phyloP scores from a whole-genome alignment of 1,139 yeast species.

The Saccharomyces hybrid region DNA sequence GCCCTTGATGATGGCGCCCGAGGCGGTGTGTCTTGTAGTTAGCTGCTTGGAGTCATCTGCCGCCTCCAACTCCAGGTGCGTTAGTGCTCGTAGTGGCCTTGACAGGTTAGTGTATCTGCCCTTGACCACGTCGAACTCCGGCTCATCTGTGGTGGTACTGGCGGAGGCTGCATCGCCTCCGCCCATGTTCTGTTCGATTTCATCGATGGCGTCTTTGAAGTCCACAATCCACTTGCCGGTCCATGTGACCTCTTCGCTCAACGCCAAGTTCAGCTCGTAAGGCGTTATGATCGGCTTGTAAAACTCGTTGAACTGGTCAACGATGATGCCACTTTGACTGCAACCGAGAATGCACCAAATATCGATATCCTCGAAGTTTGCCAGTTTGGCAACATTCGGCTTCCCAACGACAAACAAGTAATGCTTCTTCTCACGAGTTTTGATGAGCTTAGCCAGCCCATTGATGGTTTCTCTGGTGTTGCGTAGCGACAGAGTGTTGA shows the following conservation, averaged over 20 bases:
- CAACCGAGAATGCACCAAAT: conserved; percentile 94
- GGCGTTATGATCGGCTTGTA: conserved; percentile 92
- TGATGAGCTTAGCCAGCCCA: conserved; percentile 52
- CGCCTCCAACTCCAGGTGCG: conserved; percentile 52
- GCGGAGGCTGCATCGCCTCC: conserved; percentile 20
- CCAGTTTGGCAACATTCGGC: conserved; percentile 95
- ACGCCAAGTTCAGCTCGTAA: conserved; percentile 76
- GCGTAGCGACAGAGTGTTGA: conserved; percentile 76
- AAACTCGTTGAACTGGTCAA: conserved; percentile 71
- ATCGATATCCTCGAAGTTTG: conserved; percentile 87
- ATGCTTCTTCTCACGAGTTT: conserved; percentile 77
- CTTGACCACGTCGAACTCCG: conserved; percentile 82
- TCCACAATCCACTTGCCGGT: conserved; percentile 90
- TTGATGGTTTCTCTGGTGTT: conserved; percentile 61
- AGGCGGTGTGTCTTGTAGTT: conserved; percentile 39
- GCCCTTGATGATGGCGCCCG: conserved; percentile 54
- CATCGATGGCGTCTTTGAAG: conserved; percentile 41
- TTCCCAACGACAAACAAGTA: conserved; percentile 95
- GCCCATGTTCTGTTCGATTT: conserved; percentile 26
- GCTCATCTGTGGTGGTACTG: conserved; percentile 43
- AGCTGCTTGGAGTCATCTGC: conserved; percentile 35
- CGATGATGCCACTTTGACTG: conserved; percentile 84
- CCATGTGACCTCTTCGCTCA: conserved; percentile 72
- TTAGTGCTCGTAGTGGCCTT: conserved; percentile 62
- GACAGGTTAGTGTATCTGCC: conserved; percentile 66